phyloP scores from a whole-genome alignment of 129 eudicot genomes.

The Oenanthe sinensis region DNA sequence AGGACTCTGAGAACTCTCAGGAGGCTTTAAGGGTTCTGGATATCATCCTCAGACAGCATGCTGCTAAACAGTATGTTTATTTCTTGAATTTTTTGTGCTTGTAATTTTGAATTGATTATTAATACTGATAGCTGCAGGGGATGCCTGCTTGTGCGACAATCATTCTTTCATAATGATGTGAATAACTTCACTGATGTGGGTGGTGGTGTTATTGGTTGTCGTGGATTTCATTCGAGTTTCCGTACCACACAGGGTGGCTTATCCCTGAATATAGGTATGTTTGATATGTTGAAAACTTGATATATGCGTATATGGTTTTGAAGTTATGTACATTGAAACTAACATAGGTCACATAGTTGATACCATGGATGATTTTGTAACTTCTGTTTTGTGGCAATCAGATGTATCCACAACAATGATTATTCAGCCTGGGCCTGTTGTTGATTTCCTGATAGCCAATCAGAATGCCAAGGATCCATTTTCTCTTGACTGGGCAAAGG shows the following conservation, averaged over 20 bases:
- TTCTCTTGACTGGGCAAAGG: conserved; percentile 76
- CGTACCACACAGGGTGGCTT: conserved; percentile 88
- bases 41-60: conserved; percentile 86
- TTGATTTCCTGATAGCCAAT: conserved; percentile 67
- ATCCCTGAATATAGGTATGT: conserved; percentile 72
- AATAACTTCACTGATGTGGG: conserved; percentile 65
- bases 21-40: conserved; percentile 89
- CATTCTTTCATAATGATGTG: conserved; percentile 78
- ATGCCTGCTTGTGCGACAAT: conserved; percentile 83
- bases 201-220: conserved; percentile 82
- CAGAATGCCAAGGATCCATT: conserved; percentile 75
- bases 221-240: conserved; percentile 91
- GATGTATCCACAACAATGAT: conserved; percentile 86
- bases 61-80: conserved; percentile 78
- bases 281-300: neutral
- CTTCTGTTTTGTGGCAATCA: conserved; percentile 16
- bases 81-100: too few species aligned
- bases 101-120: neutral
- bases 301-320: too few species aligned
- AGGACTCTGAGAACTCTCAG: conserved; percentile 71
- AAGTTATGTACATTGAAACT: too few species aligned
- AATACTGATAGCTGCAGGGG: conserved; percentile 41
- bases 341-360: too few species aligned
- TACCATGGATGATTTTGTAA: neutral
- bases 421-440: conserved; percentile 80